Conservation (phyloP, 805 yeast genomes). For the Tetrapisispora pingtungensis region DNA sequence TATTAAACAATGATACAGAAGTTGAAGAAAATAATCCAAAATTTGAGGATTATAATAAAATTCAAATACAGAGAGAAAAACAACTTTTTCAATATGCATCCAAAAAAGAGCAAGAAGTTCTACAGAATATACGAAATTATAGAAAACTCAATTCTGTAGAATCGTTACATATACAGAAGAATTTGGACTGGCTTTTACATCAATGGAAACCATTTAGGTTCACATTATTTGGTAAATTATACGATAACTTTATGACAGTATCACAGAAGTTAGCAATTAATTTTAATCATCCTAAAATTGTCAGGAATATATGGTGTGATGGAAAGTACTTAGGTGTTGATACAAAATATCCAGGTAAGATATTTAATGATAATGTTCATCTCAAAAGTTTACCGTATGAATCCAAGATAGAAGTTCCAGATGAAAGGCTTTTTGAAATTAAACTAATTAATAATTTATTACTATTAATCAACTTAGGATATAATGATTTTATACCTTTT, state of each 20-base stretch:
- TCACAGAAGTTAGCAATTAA: conserved; percentile 45
- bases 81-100: conserved; percentile 22
- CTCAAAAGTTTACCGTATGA: conserved; percentile 18
- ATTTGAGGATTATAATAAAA: conserved; percentile 13
- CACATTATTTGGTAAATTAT: conserved; percentile 41
- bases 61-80: conserved; percentile 24
- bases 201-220: conserved; percentile 35
- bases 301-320: conserved; percentile 44
- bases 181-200: conserved; percentile 34
- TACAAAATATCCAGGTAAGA: conserved; percentile 11
- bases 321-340: conserved; percentile 26
- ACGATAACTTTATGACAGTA: conserved; percentile 43
- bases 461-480: conserved; percentile 42
- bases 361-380: conserved; percentile 13
- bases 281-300: conserved; percentile 46
- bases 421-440: conserved; percentile 32
- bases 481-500: conserved; percentile 31
- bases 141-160: conserved; percentile 32
- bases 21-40: conserved; percentile 7
- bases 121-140: conserved; percentile 28
- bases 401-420: conserved; percentile 26
- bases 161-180: conserved; percentile 32
- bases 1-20: not conserved
- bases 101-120: conserved; percentile 16
- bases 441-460: conserved; percentile 38